A percentile compares a stretch with the other conserved stretches of the same genome.
Evolutionary conservation across 208 protist species (phyloP).

Genomic region (Angomonas desouzai): DNA sequence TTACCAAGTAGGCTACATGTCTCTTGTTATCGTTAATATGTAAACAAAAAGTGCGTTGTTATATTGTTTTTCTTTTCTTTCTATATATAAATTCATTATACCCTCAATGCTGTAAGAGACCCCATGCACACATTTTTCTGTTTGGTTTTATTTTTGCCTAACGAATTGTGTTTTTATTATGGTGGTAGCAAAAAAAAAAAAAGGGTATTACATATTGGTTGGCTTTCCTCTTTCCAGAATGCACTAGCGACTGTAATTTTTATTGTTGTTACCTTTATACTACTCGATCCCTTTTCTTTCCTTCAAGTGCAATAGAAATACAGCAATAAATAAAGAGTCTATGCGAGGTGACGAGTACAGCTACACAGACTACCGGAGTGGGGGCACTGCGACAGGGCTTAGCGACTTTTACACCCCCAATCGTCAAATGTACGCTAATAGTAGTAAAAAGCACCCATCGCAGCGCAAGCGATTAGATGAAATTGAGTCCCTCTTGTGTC

Average conservation of each 20-base stretch:
- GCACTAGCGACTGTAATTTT: background rate
- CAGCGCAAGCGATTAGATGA: constrained; percentile 3
- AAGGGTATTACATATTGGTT: no score
- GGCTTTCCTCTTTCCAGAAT: background rate
- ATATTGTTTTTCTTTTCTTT: no score
- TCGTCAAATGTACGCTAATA: background rate
- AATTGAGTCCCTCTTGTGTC: constrained; percentile 2
- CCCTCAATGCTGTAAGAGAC: no score
- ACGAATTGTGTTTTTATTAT: no score
- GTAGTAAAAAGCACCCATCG: background rate
- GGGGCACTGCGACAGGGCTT: background rate
- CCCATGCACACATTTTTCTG: no score
- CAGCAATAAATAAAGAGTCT: background rate
- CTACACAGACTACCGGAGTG: background rate
- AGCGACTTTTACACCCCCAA: constrained; percentile 1
- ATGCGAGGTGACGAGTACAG: constrained; percentile 3
- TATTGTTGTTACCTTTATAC: constrained; percentile 1
- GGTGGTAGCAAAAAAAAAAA: no score
- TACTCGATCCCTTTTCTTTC: background rate
- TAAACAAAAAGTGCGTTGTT: no score
- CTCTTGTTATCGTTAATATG: no score
- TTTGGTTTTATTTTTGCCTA: no score
- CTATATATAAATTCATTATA: no score
- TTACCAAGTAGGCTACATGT: constrained; percentile 36
- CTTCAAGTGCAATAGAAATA: background rate